phyloP scores from a whole-genome alignment of 2,329 filamentous ascomycete species.

The Ophiosphaerella herpotricha region DNA sequence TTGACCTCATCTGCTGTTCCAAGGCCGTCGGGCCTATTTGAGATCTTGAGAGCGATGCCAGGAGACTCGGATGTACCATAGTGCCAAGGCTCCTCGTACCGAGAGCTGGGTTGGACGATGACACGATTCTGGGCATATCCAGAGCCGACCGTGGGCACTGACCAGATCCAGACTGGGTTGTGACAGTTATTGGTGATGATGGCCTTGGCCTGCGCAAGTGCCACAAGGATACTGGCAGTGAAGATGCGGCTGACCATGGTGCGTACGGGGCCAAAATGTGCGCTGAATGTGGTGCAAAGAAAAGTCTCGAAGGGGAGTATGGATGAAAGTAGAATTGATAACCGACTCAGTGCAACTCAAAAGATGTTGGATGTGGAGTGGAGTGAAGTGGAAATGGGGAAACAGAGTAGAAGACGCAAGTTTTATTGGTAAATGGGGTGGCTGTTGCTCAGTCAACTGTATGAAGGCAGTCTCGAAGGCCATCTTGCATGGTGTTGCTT shows the following conservation, averaged over 20 bases:
- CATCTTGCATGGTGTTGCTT: background rate
- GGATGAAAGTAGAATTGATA: constrained; percentile 15
- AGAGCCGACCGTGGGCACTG: constrained; percentile 19
- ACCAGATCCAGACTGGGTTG: constrained; percentile 28
- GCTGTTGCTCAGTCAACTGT: constrained; percentile 9
- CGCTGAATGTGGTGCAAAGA: constrained; percentile 1
- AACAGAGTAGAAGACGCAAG: background rate
- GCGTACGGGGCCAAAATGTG: background rate
- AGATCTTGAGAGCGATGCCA: constrained; percentile 35
- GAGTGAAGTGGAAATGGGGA: constrained; percentile 19
- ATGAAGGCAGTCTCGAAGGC: constrained; percentile 1
- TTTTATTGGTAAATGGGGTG: too few relatives aligned
- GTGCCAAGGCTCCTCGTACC: constrained; percentile 31
- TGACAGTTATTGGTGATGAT: constrained; percentile 34
- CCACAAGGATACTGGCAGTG: constrained; percentile 19
- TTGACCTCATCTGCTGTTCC: constrained; percentile 23
- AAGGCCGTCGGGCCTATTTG: constrained; percentile 25
- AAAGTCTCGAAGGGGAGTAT: constrained; percentile 8
- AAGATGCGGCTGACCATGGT: constrained; percentile 23
- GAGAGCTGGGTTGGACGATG: constrained; percentile 16
- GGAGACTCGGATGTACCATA: constrained; percentile 19
- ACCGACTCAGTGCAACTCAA: constrained; percentile 5
- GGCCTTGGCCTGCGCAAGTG: constrained; percentile 27
- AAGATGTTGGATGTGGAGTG: constrained; percentile 16
- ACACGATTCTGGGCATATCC: constrained; percentile 19